Evolutionary conservation across 2,329 filamentous ascomycete genomes (phyloP), one percentile per base, ranked within the genome.

Genomic region (Amylocarpus encephaloides): DNA sequence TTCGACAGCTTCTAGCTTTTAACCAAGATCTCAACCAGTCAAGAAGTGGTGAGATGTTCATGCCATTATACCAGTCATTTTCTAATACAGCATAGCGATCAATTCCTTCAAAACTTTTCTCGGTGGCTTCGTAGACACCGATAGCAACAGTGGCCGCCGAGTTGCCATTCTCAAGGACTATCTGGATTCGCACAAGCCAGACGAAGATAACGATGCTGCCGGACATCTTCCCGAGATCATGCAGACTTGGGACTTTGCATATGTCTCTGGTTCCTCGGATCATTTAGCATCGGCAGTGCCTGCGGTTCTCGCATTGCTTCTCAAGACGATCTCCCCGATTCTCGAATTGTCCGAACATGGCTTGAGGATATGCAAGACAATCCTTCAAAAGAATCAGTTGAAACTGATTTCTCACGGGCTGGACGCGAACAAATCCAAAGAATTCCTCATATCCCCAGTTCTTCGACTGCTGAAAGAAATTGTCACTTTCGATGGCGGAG

Each of bases 391-490:
- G 56, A 80, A 84, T 22, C 88, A 95, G 59, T 75, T 91, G 55
- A 88, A 91, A 59, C 78, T 95, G 2, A 71, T 97, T 19, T 83
- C 88, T 30, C 83, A 84, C 52, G 89, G 88, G 52, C 71, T 97
- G 15, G 85, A 87, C 3, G 82, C 88, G 0, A 84, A 87, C 19
- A 91, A 89, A 67, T 78, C 82, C 43, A 95, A 94, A 64, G 89
- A 90, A 35, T 89, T 88, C 67, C 73, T 97, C 51, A 91, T 96
- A 53, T 93, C 89, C 2, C 92, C 93, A 1, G 91, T 87, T 19
- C 71, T 98, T 51, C 83, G 92, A 50, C 72, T 98, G 46, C 76
- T 98, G 52, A 87, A 85, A 46, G 92, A 98, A 69, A 77, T 91
- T n/a, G 80, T 88, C 13, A 82, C 77, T 48, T 86, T 95, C 56